A percentile compares a stretch with the other conserved stretches of the same genome.
Evolutionary conservation across 1,139 yeast species (phyloP).

Genomic region (Lodderomyces jiufengensis): DNA sequence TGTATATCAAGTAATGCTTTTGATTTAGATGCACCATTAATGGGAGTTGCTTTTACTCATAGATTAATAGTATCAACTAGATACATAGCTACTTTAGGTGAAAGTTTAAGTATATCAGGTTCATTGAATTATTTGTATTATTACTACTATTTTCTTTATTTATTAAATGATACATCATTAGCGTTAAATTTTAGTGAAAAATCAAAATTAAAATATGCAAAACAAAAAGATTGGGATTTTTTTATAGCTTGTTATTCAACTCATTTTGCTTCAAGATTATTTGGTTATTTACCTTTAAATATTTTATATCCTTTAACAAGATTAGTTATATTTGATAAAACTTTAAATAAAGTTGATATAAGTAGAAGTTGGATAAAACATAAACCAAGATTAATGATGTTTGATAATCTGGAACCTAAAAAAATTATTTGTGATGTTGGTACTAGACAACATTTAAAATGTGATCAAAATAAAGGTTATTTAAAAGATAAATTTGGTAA

Average conservation of each 20-base stretch:
- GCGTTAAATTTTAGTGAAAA: constrained; percentile 5
- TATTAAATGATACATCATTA: constrained; percentile 4
- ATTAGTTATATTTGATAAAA: constrained; percentile 1
- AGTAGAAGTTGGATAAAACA: constrained; percentile 2
- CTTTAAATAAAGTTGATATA: neutral
- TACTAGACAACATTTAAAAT: constrained; percentile 7
- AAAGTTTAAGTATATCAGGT: neutral
- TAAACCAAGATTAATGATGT: constrained; percentile 3
- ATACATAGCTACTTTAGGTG: constrained; percentile 3
- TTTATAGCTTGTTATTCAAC: constrained; percentile 5
- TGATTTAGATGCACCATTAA: constrained; percentile 3
- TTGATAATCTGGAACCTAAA: constrained; percentile 2
- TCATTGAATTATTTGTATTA: neutral
- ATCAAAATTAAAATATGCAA: constrained; percentile 3
- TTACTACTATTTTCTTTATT: neutral
- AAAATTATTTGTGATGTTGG: constrained; percentile 10
- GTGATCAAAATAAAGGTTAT: constrained; percentile 7
- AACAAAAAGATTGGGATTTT: constrained; percentile 2
- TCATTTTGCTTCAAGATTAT: constrained; percentile 4
- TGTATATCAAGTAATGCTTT: constrained; percentile 7
- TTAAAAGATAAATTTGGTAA: constrained; percentile 9
- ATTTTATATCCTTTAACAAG: constrained; percentile 2
- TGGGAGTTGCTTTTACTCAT: constrained; percentile 7
- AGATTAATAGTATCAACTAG: constrained; percentile 6
- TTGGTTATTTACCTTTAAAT: constrained; percentile 3